Percentiles rank a stretch among this genome's conserved stretches.
phyloP scores from a whole-genome alignment of 1,284 basidiomycete genomes.

The Rhodotorula sp. region DNA sequence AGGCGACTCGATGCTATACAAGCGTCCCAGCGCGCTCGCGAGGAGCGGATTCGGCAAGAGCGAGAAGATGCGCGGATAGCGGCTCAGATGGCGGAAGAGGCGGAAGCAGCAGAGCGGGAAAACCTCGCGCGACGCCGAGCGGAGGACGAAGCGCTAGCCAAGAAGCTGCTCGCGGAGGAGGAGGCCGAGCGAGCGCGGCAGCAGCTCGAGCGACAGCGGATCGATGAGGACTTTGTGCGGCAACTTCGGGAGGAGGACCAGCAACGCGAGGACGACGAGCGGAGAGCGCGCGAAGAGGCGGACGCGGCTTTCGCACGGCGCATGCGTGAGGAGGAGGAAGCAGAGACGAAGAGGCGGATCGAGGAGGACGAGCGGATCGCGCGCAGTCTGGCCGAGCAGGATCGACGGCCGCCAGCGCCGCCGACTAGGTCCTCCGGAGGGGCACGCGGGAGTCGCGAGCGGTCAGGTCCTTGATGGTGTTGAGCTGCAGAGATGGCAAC shows the following conservation, averaged over 20 bases:
- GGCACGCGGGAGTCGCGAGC: too few relatives aligned
- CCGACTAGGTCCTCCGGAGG: too few relatives aligned
- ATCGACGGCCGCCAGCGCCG: not conserved
- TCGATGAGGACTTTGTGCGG: slow-evolving; percentile 29
- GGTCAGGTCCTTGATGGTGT: not conserved
- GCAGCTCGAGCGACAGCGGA: slow-evolving; percentile 9
- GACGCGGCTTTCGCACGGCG: slow-evolving; percentile 15
- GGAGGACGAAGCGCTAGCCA: slow-evolving; percentile 22
- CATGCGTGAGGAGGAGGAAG: slow-evolving; percentile 14
- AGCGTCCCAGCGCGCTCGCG: slow-evolving; percentile 4
- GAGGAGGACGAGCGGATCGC: slow-evolving; percentile 32
- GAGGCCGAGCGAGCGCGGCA: slow-evolving; percentile 3
- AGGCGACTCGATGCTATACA: slow-evolving; percentile 12
- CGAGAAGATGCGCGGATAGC: slow-evolving; percentile 21
- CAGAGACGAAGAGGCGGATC: slow-evolving; percentile 1
- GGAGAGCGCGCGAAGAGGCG: slow-evolving; percentile 7
- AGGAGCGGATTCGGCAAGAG: slow-evolving; percentile 13
- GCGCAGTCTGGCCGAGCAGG: slow-evolving; percentile 21
- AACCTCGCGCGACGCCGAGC: slow-evolving; percentile 1
- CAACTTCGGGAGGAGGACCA: slow-evolving; percentile 23
- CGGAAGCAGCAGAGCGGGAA: slow-evolving; percentile 15
- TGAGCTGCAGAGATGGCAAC: too few relatives aligned
- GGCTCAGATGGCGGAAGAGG: slow-evolving; percentile 14
- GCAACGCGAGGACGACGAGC: slow-evolving; percentile 7
- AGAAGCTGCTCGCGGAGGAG: slow-evolving; percentile 12